These are phyloP conservation scores for Ceratocystis harringtonii DNA, from an alignment of 2,329 filamentous ascomycete genomes.

Conservation along the genomic window DNA sequence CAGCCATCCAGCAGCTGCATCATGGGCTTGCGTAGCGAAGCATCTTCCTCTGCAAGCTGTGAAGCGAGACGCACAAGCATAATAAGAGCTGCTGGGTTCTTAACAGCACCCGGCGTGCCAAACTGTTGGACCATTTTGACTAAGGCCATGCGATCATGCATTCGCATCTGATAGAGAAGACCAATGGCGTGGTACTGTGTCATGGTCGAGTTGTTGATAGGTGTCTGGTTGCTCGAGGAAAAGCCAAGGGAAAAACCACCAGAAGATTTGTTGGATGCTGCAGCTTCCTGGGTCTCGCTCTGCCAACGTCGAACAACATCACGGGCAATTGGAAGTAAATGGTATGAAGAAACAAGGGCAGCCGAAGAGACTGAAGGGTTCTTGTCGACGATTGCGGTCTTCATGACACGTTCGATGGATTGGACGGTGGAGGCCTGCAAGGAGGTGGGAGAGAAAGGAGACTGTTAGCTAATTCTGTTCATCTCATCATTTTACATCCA, in stretches of 20 bases:
- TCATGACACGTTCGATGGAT: constrained; percentile 95
- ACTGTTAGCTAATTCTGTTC: no score
- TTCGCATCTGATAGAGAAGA: constrained; percentile 92
- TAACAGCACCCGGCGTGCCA: constrained; percentile 75
- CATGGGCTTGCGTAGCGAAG: constrained; percentile 82
- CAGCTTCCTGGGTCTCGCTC: constrained; percentile 94
- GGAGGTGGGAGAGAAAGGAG: constrained; percentile 1
- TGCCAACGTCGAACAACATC: constrained; percentile 97
- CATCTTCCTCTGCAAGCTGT: constrained; percentile 86
- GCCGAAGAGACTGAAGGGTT: constrained; percentile 94
- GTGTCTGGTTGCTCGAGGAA: constrained; percentile 57
- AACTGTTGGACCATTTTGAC: constrained; percentile 99
- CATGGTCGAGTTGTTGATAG: constrained; percentile 92
- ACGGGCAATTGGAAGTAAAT: constrained; percentile 86
- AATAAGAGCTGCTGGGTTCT: constrained; percentile 84
- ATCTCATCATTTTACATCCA: no score
- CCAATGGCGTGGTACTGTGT: constrained; percentile 97
- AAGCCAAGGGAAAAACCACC: constrained; percentile 86
- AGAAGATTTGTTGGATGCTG: constrained; percentile 74
- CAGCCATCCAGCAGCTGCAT: constrained; percentile 91
- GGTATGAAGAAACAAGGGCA: constrained; percentile 90
- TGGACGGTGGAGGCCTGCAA: constrained; percentile 78
- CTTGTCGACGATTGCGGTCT: constrained; percentile 98
- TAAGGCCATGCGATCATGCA: constrained; percentile 92
- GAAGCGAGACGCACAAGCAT: constrained; percentile 86